Evolutionary conservation across 148 eudicot species (phyloP).

Genomic region (Oxyria digyna): DNA sequence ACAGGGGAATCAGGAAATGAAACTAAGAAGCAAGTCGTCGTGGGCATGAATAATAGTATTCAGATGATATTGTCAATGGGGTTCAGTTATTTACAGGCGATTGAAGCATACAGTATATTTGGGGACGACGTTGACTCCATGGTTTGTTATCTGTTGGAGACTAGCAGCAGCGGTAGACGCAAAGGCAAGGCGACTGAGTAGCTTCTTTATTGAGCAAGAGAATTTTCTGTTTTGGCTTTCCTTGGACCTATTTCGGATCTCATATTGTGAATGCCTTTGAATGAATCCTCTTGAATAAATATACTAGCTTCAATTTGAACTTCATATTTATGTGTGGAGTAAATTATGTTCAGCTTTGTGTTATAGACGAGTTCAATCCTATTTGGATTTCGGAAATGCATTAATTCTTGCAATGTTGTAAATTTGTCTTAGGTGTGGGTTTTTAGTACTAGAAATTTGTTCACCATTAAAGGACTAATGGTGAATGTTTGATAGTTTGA

Average conservation of each 20-base stretch:
- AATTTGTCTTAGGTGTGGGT: neutral
- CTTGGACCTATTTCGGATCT: neutral
- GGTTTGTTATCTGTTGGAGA: constrained; percentile 82
- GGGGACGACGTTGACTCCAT: constrained; percentile 94
- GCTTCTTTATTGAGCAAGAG: neutral
- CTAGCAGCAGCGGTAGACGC: constrained; percentile 55
- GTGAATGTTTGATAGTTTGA: too few species aligned
- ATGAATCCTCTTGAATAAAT: constrained; percentile 2
- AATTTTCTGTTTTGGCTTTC: neutral
- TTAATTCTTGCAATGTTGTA: neutral
- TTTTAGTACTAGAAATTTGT: neutral
- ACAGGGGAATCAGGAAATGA: constrained; percentile 60
- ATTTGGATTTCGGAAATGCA: neutral
- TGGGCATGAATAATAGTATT: constrained; percentile 49
- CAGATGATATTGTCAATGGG: constrained; percentile 89
- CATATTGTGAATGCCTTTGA: neutral
- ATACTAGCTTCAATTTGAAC: neutral
- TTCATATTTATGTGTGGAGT: neutral
- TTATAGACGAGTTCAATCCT: neutral
- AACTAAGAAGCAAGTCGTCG: constrained; percentile 22
- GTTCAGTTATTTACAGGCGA: constrained; percentile 76
- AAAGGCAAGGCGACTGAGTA: constrained; percentile 92
- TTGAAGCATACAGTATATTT: constrained; percentile 86
- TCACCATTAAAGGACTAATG: too few species aligned
- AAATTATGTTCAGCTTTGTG: neutral